A percentile compares a stretch with the other conserved stretches of the same genome.
These are phyloP conservation scores for Boletus rex-veris DNA, from an alignment of 768 basidiomycete genomes.

Conservation along the genomic window DNA sequence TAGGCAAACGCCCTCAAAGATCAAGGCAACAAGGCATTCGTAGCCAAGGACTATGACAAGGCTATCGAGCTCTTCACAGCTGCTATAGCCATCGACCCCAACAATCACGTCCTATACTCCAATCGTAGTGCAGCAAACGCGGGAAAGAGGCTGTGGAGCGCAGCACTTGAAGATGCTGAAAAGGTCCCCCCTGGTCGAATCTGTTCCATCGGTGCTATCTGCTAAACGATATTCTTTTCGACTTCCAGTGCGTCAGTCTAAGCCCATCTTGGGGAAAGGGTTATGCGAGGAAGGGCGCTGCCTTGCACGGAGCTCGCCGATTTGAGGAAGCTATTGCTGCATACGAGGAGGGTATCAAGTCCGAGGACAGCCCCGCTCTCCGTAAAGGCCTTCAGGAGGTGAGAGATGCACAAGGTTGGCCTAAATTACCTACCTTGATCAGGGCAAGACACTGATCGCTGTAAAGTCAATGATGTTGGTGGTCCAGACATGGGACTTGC, in stretches of 20 bases:
- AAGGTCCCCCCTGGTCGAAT: constrained; percentile 48
- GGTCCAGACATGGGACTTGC: constrained; percentile 58
- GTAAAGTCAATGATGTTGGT: constrained; percentile 35
- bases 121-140: constrained; percentile 89
- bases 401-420: constrained; percentile 72
- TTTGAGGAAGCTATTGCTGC: constrained; percentile 82
- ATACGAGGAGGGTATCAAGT: constrained; percentile 77
- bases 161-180: constrained; percentile 85
- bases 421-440: neutral
- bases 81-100: constrained; percentile 78
- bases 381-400: constrained; percentile 90
- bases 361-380: constrained; percentile 79
- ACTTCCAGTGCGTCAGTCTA: constrained; percentile 65
- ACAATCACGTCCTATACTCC: constrained; percentile 87
- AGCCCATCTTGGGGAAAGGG: constrained; percentile 88
- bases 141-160: constrained; percentile 76
- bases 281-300: constrained; percentile 88
- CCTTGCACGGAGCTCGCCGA: constrained; percentile 75
- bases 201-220: neutral
- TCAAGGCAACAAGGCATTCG: constrained; percentile 93
- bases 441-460: constrained; percentile 1
- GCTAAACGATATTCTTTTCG: neutral
- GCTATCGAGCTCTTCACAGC: constrained; percentile 81
- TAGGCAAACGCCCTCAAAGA: constrained; percentile 74
- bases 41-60: constrained; percentile 86